Evolutionary conservation across 306 rosid species (phyloP), one percentile per base, ranked within the genome.

Genomic region (Cucurbita ficifolia): DNA sequence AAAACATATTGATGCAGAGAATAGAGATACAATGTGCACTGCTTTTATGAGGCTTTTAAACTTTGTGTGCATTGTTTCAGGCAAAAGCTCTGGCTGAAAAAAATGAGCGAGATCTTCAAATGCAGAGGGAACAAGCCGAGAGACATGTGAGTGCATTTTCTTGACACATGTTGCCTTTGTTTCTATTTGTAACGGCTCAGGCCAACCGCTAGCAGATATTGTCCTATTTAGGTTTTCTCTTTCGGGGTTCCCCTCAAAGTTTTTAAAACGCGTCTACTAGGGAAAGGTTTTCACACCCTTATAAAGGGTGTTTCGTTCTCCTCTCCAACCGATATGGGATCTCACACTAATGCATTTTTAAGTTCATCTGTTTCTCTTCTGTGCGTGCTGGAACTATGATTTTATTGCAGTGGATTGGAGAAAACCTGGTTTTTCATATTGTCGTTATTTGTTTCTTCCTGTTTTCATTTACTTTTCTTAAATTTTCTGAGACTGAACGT

Each of bases 81-180:
- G 88, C 84, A 24, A 89, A 89, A 78, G 99, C 99, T 39, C 79
- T 95, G 77, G 99, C 96, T 55, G 99, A 95, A 87, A 95, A 95
- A 92, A 95, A 95, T 61, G 79, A 88, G 81, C 84, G 99, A 78
- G 99, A 95, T 89, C 90, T 95, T 60, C 99, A 91, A 83, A 83
- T 55, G 81, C 99, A 86, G 78, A 89, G 96, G 81, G 99, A 95
- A 2, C 99, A 95, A 95, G 96, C 96, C 45, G 99, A 95, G 83
- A 89, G 99, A 91, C 82, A 87, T 80, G 99, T 91, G 82, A 84
- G 83, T 77, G 33, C 58, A 38, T 76, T 35, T 74, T 38, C 43
- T 76, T 80, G 74, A 62, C 18, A 72, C 45, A 43, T 65, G 21
- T 74, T 64, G 54, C 75, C 17, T 50, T 59, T 17, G 61, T 53